Percentiles rank a stretch among this genome's conserved stretches.
Evolutionary conservation across 2,329 filamentous ascomycete species (phyloP).

Genomic region (Parafenestella ontariensis): DNA sequence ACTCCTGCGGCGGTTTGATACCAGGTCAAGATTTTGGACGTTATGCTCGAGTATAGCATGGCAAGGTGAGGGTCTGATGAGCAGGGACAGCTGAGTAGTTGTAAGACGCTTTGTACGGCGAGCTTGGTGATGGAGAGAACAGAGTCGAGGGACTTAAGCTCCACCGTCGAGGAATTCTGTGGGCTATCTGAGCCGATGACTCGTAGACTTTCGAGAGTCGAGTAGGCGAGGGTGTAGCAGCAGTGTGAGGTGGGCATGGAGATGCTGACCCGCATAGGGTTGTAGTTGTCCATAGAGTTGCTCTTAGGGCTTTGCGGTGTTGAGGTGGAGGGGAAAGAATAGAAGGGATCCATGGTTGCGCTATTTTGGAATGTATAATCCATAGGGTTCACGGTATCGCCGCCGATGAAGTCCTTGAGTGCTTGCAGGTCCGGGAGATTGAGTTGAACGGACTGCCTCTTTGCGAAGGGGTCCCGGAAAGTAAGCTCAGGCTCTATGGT

Average conservation of each 20-base stretch:
- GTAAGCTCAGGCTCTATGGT: slow-evolving; percentile 29
- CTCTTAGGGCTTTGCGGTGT: slow-evolving; percentile 29
- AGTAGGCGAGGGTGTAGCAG: slow-evolving; percentile 40
- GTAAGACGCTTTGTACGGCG: slow-evolving; percentile 35
- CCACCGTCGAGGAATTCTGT: slow-evolving; percentile 18
- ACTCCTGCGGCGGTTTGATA: slow-evolving; percentile 40
- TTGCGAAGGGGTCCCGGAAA: slow-evolving; percentile 38
- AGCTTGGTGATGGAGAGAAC: slow-evolving; percentile 37
- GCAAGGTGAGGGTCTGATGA: slow-evolving; percentile 43
- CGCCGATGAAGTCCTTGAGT: slow-evolving; percentile 35
- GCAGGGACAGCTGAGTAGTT: slow-evolving; percentile 41
- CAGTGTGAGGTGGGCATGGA: slow-evolving; percentile 34
- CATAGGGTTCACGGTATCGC: slow-evolving; percentile 30
- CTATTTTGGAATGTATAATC: slow-evolving; percentile 28
- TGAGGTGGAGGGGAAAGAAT: slow-evolving; percentile 10
- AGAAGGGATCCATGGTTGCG: background rate
- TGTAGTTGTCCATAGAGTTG: slow-evolving; percentile 12
- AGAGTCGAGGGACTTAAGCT: slow-evolving; percentile 35
- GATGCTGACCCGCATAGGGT: slow-evolving; percentile 23
- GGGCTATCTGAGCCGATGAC: slow-evolving; percentile 27
- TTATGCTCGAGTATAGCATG: slow-evolving; percentile 46
- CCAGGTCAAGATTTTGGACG: slow-evolving; percentile 42
- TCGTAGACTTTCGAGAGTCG: slow-evolving; percentile 40
- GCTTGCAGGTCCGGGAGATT: slow-evolving; percentile 34
- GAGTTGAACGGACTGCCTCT: slow-evolving; percentile 33